These are phyloP conservation scores for Evernia prunastri DNA, from an alignment of 495 filamentous ascomycete species.

Conservation along the genomic window DNA sequence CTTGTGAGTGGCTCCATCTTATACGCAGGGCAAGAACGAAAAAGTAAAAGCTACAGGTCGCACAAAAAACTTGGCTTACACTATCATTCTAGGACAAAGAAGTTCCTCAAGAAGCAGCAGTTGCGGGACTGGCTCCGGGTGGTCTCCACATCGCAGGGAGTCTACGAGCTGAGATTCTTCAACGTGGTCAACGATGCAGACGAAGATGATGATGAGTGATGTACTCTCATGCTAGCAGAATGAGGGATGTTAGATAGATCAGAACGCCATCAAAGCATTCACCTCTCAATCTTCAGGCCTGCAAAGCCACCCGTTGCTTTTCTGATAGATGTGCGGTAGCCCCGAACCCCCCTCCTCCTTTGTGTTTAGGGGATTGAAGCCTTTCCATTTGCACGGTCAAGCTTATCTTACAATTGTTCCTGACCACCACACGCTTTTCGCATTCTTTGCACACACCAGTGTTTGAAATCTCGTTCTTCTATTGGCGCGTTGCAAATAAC, in stretches of 20 bases:
- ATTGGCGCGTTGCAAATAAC: background rate
- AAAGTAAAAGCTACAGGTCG: background rate
- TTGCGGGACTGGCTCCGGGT: conserved; percentile 99
- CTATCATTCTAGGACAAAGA: conserved; percentile 74
- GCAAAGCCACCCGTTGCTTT: background rate
- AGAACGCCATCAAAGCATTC: background rate
- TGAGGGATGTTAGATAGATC: background rate
- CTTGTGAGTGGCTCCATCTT: conserved; percentile 56
- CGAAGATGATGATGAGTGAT: conserved; percentile 97
- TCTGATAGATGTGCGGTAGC: background rate
- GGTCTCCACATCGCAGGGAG: conserved; percentile 91
- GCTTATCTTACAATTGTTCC: background rate
- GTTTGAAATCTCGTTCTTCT: background rate
- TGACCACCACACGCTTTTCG: background rate
- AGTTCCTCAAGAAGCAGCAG: conserved; percentile 99
- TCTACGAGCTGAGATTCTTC: conserved; percentile 99
- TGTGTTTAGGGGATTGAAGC: background rate
- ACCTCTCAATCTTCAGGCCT: background rate
- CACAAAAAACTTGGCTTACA: conserved; percentile 1
- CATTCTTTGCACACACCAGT: background rate
- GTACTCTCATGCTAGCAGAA: background rate
- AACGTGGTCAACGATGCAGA: conserved; percentile 97
- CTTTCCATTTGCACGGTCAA: background rate
- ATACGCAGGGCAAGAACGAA: background rate
- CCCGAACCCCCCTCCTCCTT: no score